Conservation (phyloP, 768 basidiomycete genomes). For the Mycena chlorophos region DNA sequence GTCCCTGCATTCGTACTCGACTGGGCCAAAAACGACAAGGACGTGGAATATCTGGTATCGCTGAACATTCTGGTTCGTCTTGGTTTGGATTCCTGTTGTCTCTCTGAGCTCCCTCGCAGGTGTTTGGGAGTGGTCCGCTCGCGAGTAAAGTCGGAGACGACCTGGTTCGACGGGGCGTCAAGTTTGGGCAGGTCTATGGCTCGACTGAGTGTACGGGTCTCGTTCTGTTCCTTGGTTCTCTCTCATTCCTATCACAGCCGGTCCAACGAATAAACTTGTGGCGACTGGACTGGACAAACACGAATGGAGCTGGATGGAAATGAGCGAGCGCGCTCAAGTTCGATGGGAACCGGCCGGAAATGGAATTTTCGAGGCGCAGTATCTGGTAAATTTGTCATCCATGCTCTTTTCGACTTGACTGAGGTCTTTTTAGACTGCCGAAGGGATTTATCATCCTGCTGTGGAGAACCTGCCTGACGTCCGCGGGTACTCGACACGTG, state of each 20-base stretch:
- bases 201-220: slow-evolving; percentile 30
- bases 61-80: slow-evolving; percentile 27
- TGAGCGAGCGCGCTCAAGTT: slow-evolving; percentile 27
- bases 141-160: slow-evolving; percentile 36
- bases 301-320: slow-evolving; percentile 34
- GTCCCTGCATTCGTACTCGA: slow-evolving; percentile 41
- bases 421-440: not conserved
- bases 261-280: slow-evolving; percentile 18
- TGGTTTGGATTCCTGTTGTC: not conserved
- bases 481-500: slow-evolving; percentile 27
- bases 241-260: slow-evolving; percentile 4
- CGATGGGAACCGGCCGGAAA: slow-evolving; percentile 40
- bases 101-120: slow-evolving; percentile 18
- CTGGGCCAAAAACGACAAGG: slow-evolving; percentile 33
- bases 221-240: not conserved
- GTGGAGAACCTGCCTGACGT: slow-evolving; percentile 31
- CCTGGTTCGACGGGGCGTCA: slow-evolving; percentile 34
- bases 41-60: slow-evolving; percentile 25
- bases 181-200: slow-evolving; percentile 35
- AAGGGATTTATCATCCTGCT: slow-evolving; percentile 27
- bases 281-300: slow-evolving; percentile 24
- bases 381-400: slow-evolving; percentile 30
- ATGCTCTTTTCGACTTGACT: too few species aligned
- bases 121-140: slow-evolving; percentile 37
- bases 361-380: slow-evolving; percentile 40